phyloP scores from a whole-genome alignment of 2,329 filamentous ascomycete genomes.

The Rosellinia necatrix region DNA sequence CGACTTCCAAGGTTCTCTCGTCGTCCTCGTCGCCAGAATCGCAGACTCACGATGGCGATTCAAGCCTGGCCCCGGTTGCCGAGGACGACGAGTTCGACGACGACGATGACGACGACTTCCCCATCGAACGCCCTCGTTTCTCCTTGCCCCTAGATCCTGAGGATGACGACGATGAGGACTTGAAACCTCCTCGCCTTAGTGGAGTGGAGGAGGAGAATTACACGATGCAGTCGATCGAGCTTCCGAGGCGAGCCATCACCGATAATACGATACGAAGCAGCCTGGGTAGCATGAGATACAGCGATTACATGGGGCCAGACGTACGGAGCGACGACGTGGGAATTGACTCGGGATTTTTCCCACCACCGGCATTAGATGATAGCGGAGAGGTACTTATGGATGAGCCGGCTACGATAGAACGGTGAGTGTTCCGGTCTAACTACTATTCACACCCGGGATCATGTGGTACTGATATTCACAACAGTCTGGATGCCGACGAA shows the following conservation, averaged over 20 bases:
- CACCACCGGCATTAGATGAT: slow-evolving; percentile 49
- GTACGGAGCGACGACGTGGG: slow-evolving; percentile 48
- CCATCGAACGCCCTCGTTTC: slow-evolving; percentile 53
- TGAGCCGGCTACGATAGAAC: slow-evolving; percentile 50
- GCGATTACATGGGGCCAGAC: slow-evolving; percentile 51
- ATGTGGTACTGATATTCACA: slow-evolving; percentile 20
- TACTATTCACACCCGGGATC: background rate
- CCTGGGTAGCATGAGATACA: slow-evolving; percentile 58
- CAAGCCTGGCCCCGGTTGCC: slow-evolving; percentile 33
- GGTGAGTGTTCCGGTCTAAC: slow-evolving; percentile 40
- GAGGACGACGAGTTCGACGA: slow-evolving; percentile 45
- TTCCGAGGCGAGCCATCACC: slow-evolving; percentile 57
- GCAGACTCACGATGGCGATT: slow-evolving; percentile 39
- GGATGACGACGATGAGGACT: slow-evolving; percentile 52
- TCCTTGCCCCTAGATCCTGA: slow-evolving; percentile 58
- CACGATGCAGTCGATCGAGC: slow-evolving; percentile 63
- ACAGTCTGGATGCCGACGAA: slow-evolving; percentile 46
- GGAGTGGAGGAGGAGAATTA: slow-evolving; percentile 63
- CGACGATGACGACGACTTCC: slow-evolving; percentile 56
- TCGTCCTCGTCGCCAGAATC: slow-evolving; percentile 51
- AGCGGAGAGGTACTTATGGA: slow-evolving; percentile 44
- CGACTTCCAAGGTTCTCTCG: slow-evolving; percentile 49
- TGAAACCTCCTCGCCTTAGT: slow-evolving; percentile 59
- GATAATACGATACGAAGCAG: slow-evolving; percentile 51
- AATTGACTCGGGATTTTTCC: slow-evolving; percentile 58